Conservation (phyloP, 2,329 filamentous ascomycete genomes). For the Ophiostoma angusticollis region DNA sequence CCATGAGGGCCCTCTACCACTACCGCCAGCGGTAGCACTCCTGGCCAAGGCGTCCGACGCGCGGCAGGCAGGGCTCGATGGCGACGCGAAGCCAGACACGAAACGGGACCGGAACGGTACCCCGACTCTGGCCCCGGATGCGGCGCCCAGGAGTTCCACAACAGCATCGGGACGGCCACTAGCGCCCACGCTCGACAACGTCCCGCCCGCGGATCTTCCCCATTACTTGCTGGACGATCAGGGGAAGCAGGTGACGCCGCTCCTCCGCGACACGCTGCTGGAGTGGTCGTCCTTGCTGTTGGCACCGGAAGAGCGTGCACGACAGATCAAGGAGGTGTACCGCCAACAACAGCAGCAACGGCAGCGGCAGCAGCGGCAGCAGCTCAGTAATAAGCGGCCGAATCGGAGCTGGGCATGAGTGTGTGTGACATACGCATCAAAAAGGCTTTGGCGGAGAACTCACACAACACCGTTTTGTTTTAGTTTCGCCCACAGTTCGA, state of each 20-base stretch:
- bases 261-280: slow-evolving; percentile 29
- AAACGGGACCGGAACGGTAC: background rate
- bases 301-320: slow-evolving; percentile 10
- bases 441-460: too few relatives aligned
- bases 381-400: slow-evolving; percentile 1
- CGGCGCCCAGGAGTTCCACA: background rate
- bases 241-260: slow-evolving; percentile 47
- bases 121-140: background rate
- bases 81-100: slow-evolving; percentile 2
- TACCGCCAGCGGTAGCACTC: slow-evolving; percentile 3
- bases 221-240: slow-evolving; percentile 37
- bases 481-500: too few relatives aligned
- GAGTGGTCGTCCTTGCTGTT: slow-evolving; percentile 4
- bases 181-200: background rate
- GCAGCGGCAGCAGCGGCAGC: background rate
- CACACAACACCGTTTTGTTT: too few relatives aligned
- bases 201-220: slow-evolving; percentile 20
- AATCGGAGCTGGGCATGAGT: background rate
- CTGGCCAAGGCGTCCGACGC: slow-evolving; percentile 12
- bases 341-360: slow-evolving; percentile 6
- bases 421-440: background rate
- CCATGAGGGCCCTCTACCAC: slow-evolving; percentile 3
- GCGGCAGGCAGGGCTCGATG: too few relatives aligned
- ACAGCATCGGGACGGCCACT: background rate
- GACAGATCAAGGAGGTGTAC: slow-evolving; percentile 29